Evolutionary conservation across 306 rosid genomes (phyloP), one percentile per base, ranked within the genome.

Genomic region (Vachellia pachyceras): DNA sequence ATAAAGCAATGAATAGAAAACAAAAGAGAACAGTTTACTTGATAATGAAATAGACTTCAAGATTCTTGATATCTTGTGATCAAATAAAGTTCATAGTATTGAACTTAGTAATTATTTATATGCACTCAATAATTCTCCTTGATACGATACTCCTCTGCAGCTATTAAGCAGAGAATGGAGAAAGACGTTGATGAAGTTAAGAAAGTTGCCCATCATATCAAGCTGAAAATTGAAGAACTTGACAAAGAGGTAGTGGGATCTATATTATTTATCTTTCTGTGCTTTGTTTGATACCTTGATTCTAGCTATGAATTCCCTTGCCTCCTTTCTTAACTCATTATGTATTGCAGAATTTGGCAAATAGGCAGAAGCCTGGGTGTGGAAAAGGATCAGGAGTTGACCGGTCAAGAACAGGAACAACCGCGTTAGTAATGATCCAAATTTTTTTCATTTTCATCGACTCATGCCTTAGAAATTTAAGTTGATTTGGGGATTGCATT

Each of bases 381-480:
- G 99, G 97, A 84, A 91, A 93, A 86, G 99, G 99, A 86, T 85
- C 98, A 10, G 96, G 92, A 72, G 92, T 91, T 60, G 99, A 95
- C 84, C 91, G 98, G 52, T 93, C 99, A 7, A 88, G 99, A 90
- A 91, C 95, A 44, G 92, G 96, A 70, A 91, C 97, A 64, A 95
- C 99, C 82, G 80, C 86, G 98, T 93, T 65, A 87, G 96, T 88
- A 69, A 7, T 41, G 37, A 72, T 69, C 74, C 55, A 25, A 13
- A 66, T 66, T 22, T 39, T 11, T 41, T 20, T 42, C 52, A 11
- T 20, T 69, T 42, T 69, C 45, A 22, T 42, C 9, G 29, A 79
- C 37, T 33, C 8, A 10, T 71, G 41, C 69, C 79, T 75, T 25
- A n/a, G 80, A 36, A 65, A 45, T n/a, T 23, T 58, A 52, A 10